Percentiles rank a stretch among this genome's conserved stretches.
These are phyloP conservation scores for Bidens hawaiensis DNA, from an alignment of 140 eudicot species.

Conservation along the genomic window DNA sequence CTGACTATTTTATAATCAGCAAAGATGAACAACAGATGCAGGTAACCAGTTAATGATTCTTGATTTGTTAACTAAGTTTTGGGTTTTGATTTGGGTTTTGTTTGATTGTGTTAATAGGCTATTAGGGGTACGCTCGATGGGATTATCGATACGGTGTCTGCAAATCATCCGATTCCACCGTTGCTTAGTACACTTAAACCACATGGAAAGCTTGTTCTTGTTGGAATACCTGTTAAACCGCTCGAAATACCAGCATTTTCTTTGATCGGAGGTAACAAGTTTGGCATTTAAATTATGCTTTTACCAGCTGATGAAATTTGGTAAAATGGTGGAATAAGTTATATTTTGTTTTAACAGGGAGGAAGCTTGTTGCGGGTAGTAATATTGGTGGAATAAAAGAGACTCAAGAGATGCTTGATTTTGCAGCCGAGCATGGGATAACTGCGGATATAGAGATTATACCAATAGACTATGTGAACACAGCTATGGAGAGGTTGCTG, in stretches of 20 bases:
- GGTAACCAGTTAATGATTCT: constrained; percentile 1
- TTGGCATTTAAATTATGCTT: not conserved
- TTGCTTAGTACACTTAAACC: constrained; percentile 33
- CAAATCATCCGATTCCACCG: constrained; percentile 33
- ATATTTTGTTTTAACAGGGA: constrained; percentile 28
- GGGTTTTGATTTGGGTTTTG: not conserved
- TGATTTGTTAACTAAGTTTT: too few species aligned
- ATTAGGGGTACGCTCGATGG: constrained; percentile 48
- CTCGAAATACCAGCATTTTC: constrained; percentile 46
- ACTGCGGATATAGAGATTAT: constrained; percentile 45
- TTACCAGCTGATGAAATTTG: not conserved
- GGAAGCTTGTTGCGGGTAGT: constrained; percentile 48
- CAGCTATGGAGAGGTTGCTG: constrained; percentile 43
- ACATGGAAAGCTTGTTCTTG: constrained; percentile 57
- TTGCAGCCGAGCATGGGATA: constrained; percentile 43
- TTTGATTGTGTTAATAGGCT: constrained; percentile 29
- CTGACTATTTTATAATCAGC: constrained; percentile 43
- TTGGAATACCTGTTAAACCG: constrained; percentile 55
- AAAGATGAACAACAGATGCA: constrained; percentile 34
- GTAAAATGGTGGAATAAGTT: not conserved
- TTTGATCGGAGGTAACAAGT: constrained; percentile 32
- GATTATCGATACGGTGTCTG: constrained; percentile 56
- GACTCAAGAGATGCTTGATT: constrained; percentile 59
- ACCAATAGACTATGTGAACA: constrained; percentile 44
- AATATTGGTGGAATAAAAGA: constrained; percentile 57